phyloP scores from a whole-genome alignment of 2,329 filamentous ascomycete genomes.

The Elsinoe australis region DNA sequence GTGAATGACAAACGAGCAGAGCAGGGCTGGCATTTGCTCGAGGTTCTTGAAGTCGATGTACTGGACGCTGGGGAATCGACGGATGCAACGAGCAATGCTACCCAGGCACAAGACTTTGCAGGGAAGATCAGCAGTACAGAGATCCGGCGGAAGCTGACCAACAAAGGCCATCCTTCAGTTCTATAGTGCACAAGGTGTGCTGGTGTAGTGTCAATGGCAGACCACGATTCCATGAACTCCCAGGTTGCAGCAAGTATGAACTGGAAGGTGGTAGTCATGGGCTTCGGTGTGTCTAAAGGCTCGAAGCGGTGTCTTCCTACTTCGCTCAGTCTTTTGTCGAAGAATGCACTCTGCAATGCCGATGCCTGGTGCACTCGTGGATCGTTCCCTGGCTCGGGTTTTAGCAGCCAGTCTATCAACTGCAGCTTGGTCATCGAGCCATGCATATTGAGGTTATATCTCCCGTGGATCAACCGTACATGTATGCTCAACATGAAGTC shows the following conservation, averaged over 20 bases:
- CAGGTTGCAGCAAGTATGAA: no score
- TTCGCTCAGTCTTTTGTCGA: no score
- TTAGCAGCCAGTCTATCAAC: neutral
- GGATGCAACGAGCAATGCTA: slow-evolving; percentile 22
- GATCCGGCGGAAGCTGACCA: slow-evolving; percentile 44
- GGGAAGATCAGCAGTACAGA: slow-evolving; percentile 88
- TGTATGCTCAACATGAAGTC: neutral
- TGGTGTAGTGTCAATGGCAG: neutral
- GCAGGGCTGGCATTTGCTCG: slow-evolving; percentile 66
- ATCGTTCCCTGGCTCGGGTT: neutral
- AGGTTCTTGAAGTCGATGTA: slow-evolving; percentile 84
- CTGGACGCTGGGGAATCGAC: slow-evolving; percentile 56
- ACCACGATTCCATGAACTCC: neutral
- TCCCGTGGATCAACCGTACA: no score
- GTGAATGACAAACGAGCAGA: slow-evolving; percentile 77
- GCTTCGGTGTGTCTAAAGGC: no score
- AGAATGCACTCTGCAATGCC: neutral
- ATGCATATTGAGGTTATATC: neutral
- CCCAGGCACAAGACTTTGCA: slow-evolving; percentile 55
- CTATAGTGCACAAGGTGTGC: neutral
- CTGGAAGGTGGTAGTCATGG: no score
- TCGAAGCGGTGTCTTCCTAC: no score
- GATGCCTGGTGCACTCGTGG: neutral
- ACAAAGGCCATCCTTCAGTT: slow-evolving; percentile 18
- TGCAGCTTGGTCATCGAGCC: neutral